These are phyloP conservation scores for Mrakia frigida DNA, from an alignment of 768 basidiomycete species.

Conservation along the genomic window DNA sequence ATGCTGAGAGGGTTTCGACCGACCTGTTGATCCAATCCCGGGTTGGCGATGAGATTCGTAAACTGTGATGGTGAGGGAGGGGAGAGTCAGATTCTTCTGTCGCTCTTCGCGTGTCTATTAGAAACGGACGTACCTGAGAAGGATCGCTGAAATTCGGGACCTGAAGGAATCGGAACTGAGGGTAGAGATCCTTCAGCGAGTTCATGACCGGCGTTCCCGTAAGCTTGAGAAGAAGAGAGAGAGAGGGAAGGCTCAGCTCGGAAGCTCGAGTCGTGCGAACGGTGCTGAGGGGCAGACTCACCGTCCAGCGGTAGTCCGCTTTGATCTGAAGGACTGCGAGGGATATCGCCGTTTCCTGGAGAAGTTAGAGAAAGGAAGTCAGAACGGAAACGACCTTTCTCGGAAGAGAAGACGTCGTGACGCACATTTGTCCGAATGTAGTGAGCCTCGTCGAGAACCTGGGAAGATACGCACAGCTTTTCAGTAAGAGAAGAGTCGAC, in stretches of 20 bases:
- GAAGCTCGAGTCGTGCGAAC: too few relatives aligned
- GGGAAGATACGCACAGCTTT: too few relatives aligned
- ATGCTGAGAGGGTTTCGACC: not conserved
- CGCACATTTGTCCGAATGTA: slow-evolving; percentile 48
- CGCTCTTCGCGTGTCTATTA: too few relatives aligned
- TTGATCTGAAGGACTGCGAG: slow-evolving; percentile 52
- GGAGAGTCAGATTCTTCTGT: too few relatives aligned
- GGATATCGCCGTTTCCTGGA: not conserved
- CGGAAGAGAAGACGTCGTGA: not conserved
- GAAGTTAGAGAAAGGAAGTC: not conserved
- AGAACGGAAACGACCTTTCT: not conserved
- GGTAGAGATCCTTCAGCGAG: slow-evolving; percentile 54
- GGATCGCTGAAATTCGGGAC: slow-evolving; percentile 49
- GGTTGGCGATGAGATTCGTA: slow-evolving; percentile 46
- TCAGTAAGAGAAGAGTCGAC: too few relatives aligned
- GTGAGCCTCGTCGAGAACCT: slow-evolving; percentile 61
- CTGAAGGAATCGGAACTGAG: slow-evolving; percentile 47
- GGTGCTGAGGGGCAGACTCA: too few relatives aligned
- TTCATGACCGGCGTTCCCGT: slow-evolving; percentile 60
- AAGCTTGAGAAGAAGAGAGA: slow-evolving; percentile 8
- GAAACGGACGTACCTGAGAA: slow-evolving; percentile 42
- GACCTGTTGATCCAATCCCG: slow-evolving; percentile 41
- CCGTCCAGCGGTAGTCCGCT: slow-evolving; percentile 57
- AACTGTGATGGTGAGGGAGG: not conserved
- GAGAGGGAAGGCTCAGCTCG: too few relatives aligned